phyloP scores from a whole-genome alignment of 2,329 filamentous ascomycete species.

The Neonectria coccinea region DNA sequence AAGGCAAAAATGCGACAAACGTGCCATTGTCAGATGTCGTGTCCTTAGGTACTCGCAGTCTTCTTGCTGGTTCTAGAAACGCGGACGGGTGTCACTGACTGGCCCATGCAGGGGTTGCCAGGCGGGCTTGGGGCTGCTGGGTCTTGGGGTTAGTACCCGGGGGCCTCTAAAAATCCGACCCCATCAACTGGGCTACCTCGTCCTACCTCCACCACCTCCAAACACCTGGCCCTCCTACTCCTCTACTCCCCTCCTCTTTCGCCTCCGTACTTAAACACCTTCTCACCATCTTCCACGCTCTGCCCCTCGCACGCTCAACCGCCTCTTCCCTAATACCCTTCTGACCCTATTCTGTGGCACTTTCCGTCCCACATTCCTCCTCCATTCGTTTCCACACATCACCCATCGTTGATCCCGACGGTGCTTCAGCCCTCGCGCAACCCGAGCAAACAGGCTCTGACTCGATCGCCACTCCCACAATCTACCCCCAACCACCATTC shows the following conservation, averaged over 20 bases:
- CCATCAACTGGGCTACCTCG: constrained; percentile 11
- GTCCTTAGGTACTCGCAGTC: constrained; percentile 20
- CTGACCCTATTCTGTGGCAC: constrained; percentile 21
- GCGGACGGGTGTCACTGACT: constrained; percentile 31
- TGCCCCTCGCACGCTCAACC: constrained; percentile 11
- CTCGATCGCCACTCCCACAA: constrained; percentile 30
- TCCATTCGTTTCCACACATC: constrained; percentile 25
- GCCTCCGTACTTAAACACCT: constrained; percentile 15
- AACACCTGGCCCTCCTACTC: constrained; percentile 22
- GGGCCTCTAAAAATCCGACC: constrained; percentile 21
- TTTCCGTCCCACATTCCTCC: constrained; percentile 26
- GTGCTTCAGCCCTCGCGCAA: constrained; percentile 40
- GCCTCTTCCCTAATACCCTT: constrained; percentile 13
- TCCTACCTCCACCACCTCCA: constrained; percentile 16
- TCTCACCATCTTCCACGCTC: constrained; percentile 7
- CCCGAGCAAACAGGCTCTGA: constrained; percentile 27
- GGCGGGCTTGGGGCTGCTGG: constrained; percentile 20
- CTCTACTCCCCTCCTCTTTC: constrained; percentile 13
- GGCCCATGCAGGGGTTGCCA: constrained; percentile 41
- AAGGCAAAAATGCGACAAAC: constrained; percentile 1
- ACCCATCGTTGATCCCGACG: constrained; percentile 30
- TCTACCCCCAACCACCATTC: constrained; percentile 24
- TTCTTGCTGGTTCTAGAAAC: constrained; percentile 49
- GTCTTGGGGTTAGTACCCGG: constrained; percentile 18
- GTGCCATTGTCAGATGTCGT: constrained; percentile 20